Percentiles rank a stretch among this genome's conserved stretches.
Evolutionary conservation across 2,329 filamentous ascomycete species (phyloP).

Genomic region (Paecilomyces sp.): DNA sequence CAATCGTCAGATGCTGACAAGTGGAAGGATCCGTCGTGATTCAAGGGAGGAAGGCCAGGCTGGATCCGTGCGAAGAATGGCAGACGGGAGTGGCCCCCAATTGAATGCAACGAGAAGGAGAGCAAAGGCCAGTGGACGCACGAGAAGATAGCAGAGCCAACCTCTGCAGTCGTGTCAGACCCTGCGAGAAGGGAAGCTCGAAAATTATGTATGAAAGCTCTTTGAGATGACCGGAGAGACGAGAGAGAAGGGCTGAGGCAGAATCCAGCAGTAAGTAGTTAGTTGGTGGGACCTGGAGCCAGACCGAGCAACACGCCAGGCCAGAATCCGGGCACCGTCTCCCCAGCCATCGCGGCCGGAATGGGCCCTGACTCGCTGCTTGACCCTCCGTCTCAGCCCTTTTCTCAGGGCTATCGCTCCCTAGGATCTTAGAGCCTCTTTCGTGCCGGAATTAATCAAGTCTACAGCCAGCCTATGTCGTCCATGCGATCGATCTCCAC

Average conservation of each 20-base stretch:
- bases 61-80: neutral
- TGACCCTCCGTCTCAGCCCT: neutral
- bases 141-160: neutral
- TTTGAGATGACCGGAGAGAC: neutral
- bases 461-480: neutral
- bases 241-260: neutral
- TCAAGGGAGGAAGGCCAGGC: neutral
- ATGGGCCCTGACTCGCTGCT: neutral
- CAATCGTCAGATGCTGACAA: neutral
- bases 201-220: neutral
- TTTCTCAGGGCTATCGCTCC: neutral
- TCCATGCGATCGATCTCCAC: neutral
- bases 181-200: neutral
- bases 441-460: neutral
- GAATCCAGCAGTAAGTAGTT: neutral
- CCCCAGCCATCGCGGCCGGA: neutral
- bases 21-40: neutral
- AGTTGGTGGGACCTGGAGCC: neutral
- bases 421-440: neutral
- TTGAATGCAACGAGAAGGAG: neutral
- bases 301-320: neutral
- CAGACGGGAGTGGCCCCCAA: neutral
- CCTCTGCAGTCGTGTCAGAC: neutral
- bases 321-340: neutral
- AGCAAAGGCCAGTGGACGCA: neutral